Evolutionary conservation across 768 basidiomycete genomes (phyloP).

Genomic region (Lactarius hatsudake): DNA sequence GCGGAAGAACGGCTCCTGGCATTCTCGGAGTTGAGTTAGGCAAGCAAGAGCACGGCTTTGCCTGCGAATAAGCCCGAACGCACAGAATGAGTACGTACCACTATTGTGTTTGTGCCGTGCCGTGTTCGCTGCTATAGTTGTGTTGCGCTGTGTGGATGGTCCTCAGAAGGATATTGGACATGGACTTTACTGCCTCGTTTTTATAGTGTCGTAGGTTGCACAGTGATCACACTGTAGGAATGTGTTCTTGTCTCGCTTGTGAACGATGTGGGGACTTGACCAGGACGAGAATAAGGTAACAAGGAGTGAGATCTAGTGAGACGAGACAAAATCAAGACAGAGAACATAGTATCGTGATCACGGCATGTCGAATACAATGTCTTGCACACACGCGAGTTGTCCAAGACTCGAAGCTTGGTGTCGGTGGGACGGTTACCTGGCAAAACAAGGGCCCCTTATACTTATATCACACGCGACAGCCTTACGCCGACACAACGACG

Average conservation of each 20-base stretch:
- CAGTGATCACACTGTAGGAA: background rate
- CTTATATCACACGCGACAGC: background rate
- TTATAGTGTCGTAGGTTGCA: background rate
- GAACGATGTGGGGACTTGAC: background rate
- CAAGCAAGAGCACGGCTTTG: background rate
- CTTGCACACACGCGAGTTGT: background rate
- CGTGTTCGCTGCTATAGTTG: background rate
- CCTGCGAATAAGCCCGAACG: background rate
- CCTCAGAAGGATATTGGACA: background rate
- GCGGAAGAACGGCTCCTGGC: background rate
- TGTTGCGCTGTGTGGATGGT: background rate
- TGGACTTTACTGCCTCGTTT: background rate
- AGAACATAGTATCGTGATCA: background rate
- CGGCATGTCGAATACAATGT: slow-evolving; percentile 1
- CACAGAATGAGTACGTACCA: background rate
- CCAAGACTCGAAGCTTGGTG: background rate
- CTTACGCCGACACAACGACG: background rate
- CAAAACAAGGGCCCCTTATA: background rate
- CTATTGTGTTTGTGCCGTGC: background rate
- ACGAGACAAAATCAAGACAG: background rate
- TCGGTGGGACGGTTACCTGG: background rate
- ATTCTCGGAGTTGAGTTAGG: background rate
- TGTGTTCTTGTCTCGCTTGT: background rate
- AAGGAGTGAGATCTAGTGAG: too few species aligned
- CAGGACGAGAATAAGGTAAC: slow-evolving; percentile 1